phyloP scores from a whole-genome alignment of 2,329 filamentous ascomycete species.

The Trichoderma sp. region DNA sequence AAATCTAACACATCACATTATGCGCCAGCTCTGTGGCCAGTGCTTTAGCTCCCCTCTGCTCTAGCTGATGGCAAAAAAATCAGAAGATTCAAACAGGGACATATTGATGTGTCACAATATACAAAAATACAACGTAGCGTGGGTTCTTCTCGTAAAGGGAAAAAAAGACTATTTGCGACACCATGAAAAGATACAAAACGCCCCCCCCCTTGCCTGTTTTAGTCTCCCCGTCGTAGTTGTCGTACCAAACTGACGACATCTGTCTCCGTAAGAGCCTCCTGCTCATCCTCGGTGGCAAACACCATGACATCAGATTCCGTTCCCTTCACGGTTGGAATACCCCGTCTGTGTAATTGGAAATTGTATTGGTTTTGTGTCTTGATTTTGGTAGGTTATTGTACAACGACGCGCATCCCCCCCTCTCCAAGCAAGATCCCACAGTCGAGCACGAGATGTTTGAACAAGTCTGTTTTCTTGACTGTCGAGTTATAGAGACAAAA shows the following conservation, averaged over 20 bases:
- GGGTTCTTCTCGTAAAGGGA: background rate
- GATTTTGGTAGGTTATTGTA: background rate
- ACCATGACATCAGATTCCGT: background rate
- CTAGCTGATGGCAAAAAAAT: background rate
- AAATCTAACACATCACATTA: background rate
- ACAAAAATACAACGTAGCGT: background rate
- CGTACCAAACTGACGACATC: background rate
- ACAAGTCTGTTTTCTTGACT: slow-evolving; percentile 9
- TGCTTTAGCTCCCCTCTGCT: background rate
- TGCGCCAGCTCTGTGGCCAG: background rate
- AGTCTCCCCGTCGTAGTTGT: background rate
- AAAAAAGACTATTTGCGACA: background rate
- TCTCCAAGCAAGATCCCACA: background rate
- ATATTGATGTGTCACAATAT: background rate
- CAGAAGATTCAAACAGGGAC: background rate
- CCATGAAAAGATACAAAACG: background rate
- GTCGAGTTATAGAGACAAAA: background rate
- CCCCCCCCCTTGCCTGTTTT: background rate
- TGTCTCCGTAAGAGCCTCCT: background rate
- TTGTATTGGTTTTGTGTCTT: background rate
- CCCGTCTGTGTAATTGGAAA: background rate
- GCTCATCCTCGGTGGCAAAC: background rate
- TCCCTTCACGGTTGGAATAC: background rate
- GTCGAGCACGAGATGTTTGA: background rate
- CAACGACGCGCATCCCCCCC: background rate